Conservation (phyloP, 176 grass and related monocot species). For the Otatea glauca region DNA sequence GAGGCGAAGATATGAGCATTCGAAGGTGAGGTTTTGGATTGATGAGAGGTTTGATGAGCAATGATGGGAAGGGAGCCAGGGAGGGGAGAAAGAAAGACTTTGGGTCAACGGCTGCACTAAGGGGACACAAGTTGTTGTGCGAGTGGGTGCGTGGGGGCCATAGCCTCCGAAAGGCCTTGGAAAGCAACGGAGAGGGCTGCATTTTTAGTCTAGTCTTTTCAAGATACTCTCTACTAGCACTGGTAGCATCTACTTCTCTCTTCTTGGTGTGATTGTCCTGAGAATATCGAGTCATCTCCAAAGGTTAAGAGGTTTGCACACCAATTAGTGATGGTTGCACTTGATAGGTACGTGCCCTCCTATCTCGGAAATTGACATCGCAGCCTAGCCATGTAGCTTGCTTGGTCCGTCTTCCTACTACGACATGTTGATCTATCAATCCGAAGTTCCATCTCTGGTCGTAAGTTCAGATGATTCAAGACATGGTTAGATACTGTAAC, state of each 20-base stretch:
- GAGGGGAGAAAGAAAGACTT: slow-evolving; percentile 10
- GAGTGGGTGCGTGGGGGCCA: slow-evolving; percentile 35
- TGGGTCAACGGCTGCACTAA: slow-evolving; percentile 46
- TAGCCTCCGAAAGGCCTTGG: slow-evolving; percentile 6
- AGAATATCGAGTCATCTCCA: slow-evolving; percentile 48
- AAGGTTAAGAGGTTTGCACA: slow-evolving; percentile 45
- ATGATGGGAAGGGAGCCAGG: background rate
- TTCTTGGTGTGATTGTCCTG: slow-evolving; percentile 39
- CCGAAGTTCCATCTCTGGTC: background rate
- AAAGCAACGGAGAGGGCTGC: slow-evolving; percentile 55
- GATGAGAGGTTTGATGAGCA: slow-evolving; percentile 17
- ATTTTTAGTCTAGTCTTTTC: slow-evolving; percentile 57
- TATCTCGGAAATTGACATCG: slow-evolving; percentile 40
- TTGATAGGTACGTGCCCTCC: slow-evolving; percentile 23
- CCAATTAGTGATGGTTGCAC: slow-evolving; percentile 49
- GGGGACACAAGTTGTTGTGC: background rate
- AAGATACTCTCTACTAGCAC: slow-evolving; percentile 24
- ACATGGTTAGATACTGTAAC: too few species aligned
- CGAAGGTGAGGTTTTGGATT: slow-evolving; percentile 14
- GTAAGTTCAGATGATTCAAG: background rate
- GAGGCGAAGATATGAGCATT: slow-evolving; percentile 1
- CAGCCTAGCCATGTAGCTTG: slow-evolving; percentile 12
- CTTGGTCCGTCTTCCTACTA: background rate
- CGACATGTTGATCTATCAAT: background rate
- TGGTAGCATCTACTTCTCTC: slow-evolving; percentile 36